Percentiles rank a stretch among this genome's conserved stretches.
Evolutionary conservation across 2,329 filamentous ascomycete species (phyloP).

Genomic region (Fusarium floridanum): DNA sequence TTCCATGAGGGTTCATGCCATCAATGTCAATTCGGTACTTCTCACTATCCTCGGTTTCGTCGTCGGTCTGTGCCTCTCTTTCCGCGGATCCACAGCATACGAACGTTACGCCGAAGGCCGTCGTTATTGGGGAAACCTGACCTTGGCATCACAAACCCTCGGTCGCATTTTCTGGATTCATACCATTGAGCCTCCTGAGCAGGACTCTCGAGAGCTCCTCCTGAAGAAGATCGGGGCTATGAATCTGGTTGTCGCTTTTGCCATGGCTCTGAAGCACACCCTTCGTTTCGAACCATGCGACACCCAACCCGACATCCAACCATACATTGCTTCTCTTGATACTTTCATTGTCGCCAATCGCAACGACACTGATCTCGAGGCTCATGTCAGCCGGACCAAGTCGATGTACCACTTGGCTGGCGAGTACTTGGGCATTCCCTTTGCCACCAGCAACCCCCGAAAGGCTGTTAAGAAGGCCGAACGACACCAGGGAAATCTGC

Average conservation of each 20-base stretch:
- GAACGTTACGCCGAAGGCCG: constrained; percentile 77
- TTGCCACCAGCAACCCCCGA: constrained; percentile 82
- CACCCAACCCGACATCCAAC: constrained; percentile 78
- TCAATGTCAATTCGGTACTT: constrained; percentile 60
- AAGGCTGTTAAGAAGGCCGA: constrained; percentile 80
- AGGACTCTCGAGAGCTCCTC: constrained; percentile 73
- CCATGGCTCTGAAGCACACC: constrained; percentile 82
- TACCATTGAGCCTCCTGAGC: constrained; percentile 65
- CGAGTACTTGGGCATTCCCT: constrained; percentile 80
- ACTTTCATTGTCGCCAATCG: constrained; percentile 73
- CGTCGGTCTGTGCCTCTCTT: constrained; percentile 80
- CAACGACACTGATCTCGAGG: constrained; percentile 55
- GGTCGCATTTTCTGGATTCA: constrained; percentile 89
- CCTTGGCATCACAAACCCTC: constrained; percentile 73
- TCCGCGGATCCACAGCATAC: constrained; percentile 82
- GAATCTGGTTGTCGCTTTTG: constrained; percentile 83
- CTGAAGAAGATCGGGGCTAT: constrained; percentile 79
- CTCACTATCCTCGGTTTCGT: constrained; percentile 86
- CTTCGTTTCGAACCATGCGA: constrained; percentile 87
- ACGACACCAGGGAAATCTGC: constrained; percentile 82
- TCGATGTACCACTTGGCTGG: constrained; percentile 73
- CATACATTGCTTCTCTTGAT: constrained; percentile 77
- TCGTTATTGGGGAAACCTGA: constrained; percentile 72
- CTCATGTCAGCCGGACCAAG: constrained; percentile 55
- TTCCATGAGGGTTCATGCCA: constrained; percentile 58